Conservation (phyloP, 2,329 filamentous ascomycete species). For the Ceratocystiopsis brevicomis region DNA sequence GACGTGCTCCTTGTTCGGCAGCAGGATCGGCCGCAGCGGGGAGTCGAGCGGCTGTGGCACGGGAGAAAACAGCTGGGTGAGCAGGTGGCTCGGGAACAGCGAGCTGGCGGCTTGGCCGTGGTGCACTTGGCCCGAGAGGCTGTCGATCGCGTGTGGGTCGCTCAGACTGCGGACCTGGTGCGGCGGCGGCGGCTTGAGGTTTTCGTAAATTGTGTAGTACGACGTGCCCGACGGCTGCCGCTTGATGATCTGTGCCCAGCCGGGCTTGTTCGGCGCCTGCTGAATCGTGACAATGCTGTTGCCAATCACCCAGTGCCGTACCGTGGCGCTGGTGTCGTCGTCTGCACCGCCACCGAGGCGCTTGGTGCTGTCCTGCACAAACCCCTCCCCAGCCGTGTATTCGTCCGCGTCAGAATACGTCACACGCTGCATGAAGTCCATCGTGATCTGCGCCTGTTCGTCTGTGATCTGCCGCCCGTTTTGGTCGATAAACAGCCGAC, state of each 20-base stretch:
- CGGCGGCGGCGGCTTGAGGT: slow-evolving; percentile 36
- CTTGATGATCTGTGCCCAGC: slow-evolving; percentile 52
- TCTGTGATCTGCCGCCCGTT: slow-evolving; percentile 60
- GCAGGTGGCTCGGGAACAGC: slow-evolving; percentile 53
- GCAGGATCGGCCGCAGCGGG: slow-evolving; percentile 49
- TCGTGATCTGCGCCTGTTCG: slow-evolving; percentile 81
- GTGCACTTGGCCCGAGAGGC: slow-evolving; percentile 7
- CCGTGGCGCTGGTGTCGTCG: not conserved
- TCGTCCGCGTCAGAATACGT: slow-evolving; percentile 74
- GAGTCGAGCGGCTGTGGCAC: slow-evolving; percentile 36
- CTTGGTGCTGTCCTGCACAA: slow-evolving; percentile 30
- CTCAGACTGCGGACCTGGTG: slow-evolving; percentile 22
- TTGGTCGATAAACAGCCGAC: slow-evolving; percentile 63
- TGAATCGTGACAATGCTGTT: slow-evolving; percentile 58
- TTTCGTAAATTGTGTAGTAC: slow-evolving; percentile 38
- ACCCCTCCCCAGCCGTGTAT: slow-evolving; percentile 34
- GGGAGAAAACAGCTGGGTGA: slow-evolving; percentile 50
- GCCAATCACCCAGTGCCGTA: slow-evolving; percentile 51
- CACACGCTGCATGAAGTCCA: slow-evolving; percentile 86
- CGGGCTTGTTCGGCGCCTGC: slow-evolving; percentile 40
- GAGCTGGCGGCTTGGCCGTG: slow-evolving; percentile 33
- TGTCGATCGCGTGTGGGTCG: not conserved
- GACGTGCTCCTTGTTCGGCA: slow-evolving; percentile 52
- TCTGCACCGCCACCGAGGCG: not conserved
- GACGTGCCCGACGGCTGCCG: slow-evolving; percentile 52